phyloP scores from a whole-genome alignment of 352 stramenopile genomes.

The Phytophthora pistaciae region DNA sequence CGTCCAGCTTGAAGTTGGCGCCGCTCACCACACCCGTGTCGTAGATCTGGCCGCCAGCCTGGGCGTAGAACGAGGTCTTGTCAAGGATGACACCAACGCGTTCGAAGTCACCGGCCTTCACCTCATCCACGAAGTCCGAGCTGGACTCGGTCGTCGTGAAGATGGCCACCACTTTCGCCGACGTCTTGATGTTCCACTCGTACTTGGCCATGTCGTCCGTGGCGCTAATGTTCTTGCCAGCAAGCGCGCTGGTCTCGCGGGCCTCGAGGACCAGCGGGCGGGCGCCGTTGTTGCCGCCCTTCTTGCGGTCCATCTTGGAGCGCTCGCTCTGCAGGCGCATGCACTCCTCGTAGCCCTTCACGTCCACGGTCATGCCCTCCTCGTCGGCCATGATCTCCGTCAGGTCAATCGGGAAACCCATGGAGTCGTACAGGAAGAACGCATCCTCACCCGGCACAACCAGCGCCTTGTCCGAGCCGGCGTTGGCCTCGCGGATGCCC shows the following conservation, averaged over 20 bases:
- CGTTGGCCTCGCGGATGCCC: slow-evolving; percentile 68
- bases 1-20: slow-evolving; percentile 60
- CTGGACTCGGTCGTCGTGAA: slow-evolving; percentile 94
- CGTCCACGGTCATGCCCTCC: slow-evolving; percentile 94
- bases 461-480: slow-evolving; percentile 55
- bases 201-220: slow-evolving; percentile 97
- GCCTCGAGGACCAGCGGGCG: slow-evolving; percentile 94
- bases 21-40: slow-evolving; percentile 91
- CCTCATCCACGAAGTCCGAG: slow-evolving; percentile 84
- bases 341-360: slow-evolving; percentile 94
- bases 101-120: slow-evolving; percentile 82
- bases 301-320: slow-evolving; percentile 92
- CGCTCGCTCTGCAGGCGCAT: slow-evolving; percentile 93
- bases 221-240: slow-evolving; percentile 75
- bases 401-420: slow-evolving; percentile 99
- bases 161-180: slow-evolving; percentile 92
- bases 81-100: slow-evolving; percentile 97
- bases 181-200: slow-evolving; percentile 86
- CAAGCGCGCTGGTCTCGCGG: slow-evolving; percentile 94
- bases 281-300: slow-evolving; percentile 72
- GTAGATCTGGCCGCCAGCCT: slow-evolving; percentile 97
- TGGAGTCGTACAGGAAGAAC: slow-evolving; percentile 99
- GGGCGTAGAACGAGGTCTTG: slow-evolving; percentile 98
- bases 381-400: slow-evolving; percentile 98
- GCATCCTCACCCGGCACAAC: slow-evolving; percentile 95